A percentile compares a stretch with the other conserved stretches of the same genome.
Evolutionary conservation across 768 basidiomycete genomes (phyloP).

Genomic region (Hericium alpestre): DNA sequence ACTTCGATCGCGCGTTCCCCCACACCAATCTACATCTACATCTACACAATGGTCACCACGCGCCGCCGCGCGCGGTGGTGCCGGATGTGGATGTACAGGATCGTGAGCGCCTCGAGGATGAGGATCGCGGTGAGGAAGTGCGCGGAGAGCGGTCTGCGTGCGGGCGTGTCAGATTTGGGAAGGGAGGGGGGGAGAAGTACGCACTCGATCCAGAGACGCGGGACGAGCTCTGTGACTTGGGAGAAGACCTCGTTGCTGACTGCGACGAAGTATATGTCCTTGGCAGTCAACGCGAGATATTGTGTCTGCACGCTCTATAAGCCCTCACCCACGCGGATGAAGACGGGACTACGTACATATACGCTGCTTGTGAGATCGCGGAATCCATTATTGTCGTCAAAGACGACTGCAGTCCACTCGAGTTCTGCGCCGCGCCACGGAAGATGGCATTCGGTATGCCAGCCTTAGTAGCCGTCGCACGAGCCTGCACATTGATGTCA

Average conservation of each 20-base stretch:
- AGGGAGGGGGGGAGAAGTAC: conserved; percentile 16
- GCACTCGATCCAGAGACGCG: conserved; percentile 51
- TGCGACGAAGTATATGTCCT: conserved; percentile 47
- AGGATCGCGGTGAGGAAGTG: conserved; percentile 40
- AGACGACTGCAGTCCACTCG: conserved; percentile 34
- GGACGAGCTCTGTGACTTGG: conserved; percentile 28
- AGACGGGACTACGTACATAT: conserved; percentile 33
- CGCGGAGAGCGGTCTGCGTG: conserved; percentile 38
- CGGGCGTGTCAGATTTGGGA: background rate
- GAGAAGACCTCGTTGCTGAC: conserved; percentile 29
- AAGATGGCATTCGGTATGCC: conserved; percentile 55
- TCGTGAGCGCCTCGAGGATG: conserved; percentile 37
- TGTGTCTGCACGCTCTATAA: conserved; percentile 30
- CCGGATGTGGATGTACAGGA: conserved; percentile 35
- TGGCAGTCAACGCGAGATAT: conserved; percentile 47
- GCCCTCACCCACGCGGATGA: background rate
- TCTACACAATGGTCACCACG: background rate
- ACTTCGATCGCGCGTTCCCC: too few species aligned
- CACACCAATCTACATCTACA: background rate
- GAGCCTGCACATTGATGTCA: conserved; percentile 39
- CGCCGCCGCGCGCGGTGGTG: conserved; percentile 17
- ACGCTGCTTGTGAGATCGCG: conserved; percentile 37
- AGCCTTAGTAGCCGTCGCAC: conserved; percentile 37
- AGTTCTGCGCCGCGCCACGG: conserved; percentile 33
- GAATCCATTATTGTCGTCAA: conserved; percentile 40